Evolutionary conservation across 768 basidiomycete species (phyloP), one percentile per base, ranked within the genome.

Genomic region (Ephemerocybe angulata): DNA sequence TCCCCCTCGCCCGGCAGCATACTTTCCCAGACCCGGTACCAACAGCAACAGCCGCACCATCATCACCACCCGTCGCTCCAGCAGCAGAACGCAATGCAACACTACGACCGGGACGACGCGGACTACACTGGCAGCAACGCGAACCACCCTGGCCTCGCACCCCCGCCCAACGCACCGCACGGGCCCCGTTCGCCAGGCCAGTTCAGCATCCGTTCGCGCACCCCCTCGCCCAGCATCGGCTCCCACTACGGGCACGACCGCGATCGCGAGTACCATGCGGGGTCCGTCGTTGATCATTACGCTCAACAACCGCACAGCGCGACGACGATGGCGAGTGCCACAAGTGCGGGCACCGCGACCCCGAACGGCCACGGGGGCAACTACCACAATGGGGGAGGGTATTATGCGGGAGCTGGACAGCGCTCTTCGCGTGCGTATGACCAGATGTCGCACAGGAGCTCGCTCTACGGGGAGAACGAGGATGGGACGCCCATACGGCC

Each of bases 141-240:
- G 56, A 22, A 51, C 63, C 64, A 58, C 57, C 67, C 4, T 19
- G 62, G 57, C 25, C 77, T 88, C 22, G 85, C 80, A 0, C 85
- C 87, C 2, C 89, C 87, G 2, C 86, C 83, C 19, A 74, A 79
- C 12, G 83, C 81, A 2, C 88, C 88, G 1, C 78, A 86, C 50
- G 89, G 89, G 1, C 89, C 90, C 28, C 87, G 88, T 22, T 80
- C 76, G 1, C 87, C 84, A 1, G 75, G 73, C 10, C 81, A 76
- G 46, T 38, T 67, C 0, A 60, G 69, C 37, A 57, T 72, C 7
- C 73, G 77, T 7, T 87, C 89, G 12, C 78, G 87, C 25, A 85
- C 88, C 19, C 87, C 91, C 12, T 90, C 89, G 8, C 89, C 87
- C 1, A 81, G 19, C 22, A 35, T 35, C 33, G 33, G 40, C 13